phyloP scores from a whole-genome alignment of 1,139 yeast species.

The Martiniozyma asiatica region DNA sequence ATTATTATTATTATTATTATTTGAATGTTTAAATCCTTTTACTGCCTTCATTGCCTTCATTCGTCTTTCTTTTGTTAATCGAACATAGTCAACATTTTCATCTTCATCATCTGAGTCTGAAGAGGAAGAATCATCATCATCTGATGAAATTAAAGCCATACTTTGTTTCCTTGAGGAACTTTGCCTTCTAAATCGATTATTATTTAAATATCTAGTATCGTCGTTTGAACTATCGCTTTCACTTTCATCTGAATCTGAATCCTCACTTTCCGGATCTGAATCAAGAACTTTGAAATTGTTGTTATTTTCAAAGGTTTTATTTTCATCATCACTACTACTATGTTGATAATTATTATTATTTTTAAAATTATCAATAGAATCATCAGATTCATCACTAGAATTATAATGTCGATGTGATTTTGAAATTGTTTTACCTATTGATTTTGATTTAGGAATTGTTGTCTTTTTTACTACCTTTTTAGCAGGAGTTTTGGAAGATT shows the following conservation, averaged over 20 bases:
- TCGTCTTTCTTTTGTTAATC: conserved; percentile 55
- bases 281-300: too few relatives aligned
- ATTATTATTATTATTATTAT: conserved; percentile 12
- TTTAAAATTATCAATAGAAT: neutral
- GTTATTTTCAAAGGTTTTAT: too few relatives aligned
- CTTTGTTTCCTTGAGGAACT: too few relatives aligned
- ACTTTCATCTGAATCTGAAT: too few relatives aligned
- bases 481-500: neutral
- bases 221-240: too few relatives aligned
- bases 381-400: neutral
- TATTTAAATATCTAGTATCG: too few relatives aligned
- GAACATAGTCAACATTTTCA: conserved; percentile 59
- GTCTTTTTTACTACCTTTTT: neutral
- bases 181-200: too few relatives aligned
- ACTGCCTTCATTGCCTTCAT: conserved; percentile 41
- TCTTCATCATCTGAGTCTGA: conserved; percentile 59
- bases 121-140: conserved; percentile 30
- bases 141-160: too few relatives aligned
- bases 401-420: neutral
- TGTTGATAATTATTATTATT: too few relatives aligned
- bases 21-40: conserved; percentile 31
- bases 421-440: neutral
- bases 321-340: too few relatives aligned
- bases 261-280: too few relatives aligned
- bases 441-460: conserved; percentile 1